Conservation (phyloP, 352 stramenopile species). For the Saprolegnia parasitica region DNA sequence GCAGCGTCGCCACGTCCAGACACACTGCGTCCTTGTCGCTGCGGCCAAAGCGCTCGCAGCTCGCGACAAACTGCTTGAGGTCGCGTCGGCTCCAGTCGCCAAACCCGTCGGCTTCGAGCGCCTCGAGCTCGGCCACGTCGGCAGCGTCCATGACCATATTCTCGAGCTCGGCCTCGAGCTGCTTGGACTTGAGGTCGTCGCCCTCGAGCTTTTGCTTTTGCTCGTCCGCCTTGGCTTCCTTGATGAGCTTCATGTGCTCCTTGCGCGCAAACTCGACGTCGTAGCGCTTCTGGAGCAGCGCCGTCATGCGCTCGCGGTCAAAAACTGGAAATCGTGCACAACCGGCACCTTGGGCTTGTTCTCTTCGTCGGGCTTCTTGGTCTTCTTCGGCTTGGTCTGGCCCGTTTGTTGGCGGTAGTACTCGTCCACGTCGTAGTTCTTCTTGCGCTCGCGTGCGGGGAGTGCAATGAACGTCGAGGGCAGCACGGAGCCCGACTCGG, state of each 20-base stretch:
- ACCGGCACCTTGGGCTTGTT: conserved; percentile 77
- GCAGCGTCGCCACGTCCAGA: conserved; percentile 85
- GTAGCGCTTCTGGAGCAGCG: conserved; percentile 79
- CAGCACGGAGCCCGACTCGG: conserved; percentile 55
- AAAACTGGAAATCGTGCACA: conserved; percentile 96
- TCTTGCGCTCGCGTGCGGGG: conserved; percentile 81
- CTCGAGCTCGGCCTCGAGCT: conserved; percentile 76
- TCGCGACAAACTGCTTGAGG: conserved; percentile 86
- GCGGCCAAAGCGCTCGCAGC: conserved; percentile 92
- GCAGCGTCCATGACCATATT: conserved; percentile 66
- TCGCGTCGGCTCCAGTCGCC: conserved; percentile 92
- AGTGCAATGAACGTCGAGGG: conserved; percentile 88
- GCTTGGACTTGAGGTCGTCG: conserved; percentile 47
- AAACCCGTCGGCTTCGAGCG: conserved; percentile 88
- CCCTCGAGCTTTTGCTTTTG: conserved; percentile 66
- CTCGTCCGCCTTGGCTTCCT: conserved; percentile 78
- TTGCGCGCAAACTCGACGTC: conserved; percentile 88
- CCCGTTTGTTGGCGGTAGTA: conserved; percentile 91
- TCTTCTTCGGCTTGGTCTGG: conserved; percentile 50
- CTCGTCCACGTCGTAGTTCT: conserved; percentile 96
- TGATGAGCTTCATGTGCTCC: conserved; percentile 73
- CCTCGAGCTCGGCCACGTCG: conserved; percentile 63
- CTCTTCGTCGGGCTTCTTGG: conserved; percentile 83
- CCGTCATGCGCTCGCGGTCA: conserved; percentile 87
- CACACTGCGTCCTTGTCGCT: conserved; percentile 88